These are phyloP conservation scores for Marasmius sp. DNA, from an alignment of 1,284 basidiomycete genomes.

Conservation along the genomic window DNA sequence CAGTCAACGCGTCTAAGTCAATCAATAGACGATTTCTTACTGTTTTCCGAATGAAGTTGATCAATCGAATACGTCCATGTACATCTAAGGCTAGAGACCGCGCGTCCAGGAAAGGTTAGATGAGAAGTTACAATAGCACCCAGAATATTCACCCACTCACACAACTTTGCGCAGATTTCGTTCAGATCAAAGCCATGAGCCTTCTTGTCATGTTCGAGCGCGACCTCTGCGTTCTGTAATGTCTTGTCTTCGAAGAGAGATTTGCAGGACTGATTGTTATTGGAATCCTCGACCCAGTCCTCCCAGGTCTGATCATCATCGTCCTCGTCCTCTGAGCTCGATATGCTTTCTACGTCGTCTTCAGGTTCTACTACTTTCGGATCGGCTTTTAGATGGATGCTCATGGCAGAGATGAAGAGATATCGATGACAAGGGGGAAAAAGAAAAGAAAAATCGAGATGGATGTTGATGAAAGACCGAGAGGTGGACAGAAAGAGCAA, in stretches of 20 bases:
- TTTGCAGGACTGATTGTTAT: conserved; percentile 52
- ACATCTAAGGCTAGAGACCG: conserved; percentile 50
- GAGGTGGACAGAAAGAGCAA: neutral
- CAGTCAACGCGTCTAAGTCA: conserved; percentile 1
- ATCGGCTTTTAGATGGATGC: conserved; percentile 33
- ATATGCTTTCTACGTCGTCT: neutral
- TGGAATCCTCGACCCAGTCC: conserved; percentile 78
- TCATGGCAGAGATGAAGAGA: conserved; percentile 27
- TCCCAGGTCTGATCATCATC: conserved; percentile 75
- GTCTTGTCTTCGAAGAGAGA: conserved; percentile 81
- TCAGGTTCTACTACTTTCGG: conserved; percentile 20
- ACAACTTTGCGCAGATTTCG: conserved; percentile 44
- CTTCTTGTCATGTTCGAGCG: conserved; percentile 63
- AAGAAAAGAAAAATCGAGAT: neutral
- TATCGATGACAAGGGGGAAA: neutral
- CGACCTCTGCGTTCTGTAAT: conserved; percentile 61
- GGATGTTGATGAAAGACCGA: neutral
- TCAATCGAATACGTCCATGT: conserved; percentile 72
- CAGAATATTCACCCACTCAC: conserved; percentile 38
- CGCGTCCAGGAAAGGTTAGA: conserved; percentile 7
- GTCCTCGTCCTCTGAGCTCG: conserved; percentile 28
- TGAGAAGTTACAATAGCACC: neutral
- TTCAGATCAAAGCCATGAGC: conserved; percentile 67
- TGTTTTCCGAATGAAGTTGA: conserved; percentile 83
- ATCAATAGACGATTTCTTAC: conserved; percentile 24